phyloP scores from a whole-genome alignment of 2,329 filamentous ascomycete genomes.

The Penicillium aurantiogriseum region DNA sequence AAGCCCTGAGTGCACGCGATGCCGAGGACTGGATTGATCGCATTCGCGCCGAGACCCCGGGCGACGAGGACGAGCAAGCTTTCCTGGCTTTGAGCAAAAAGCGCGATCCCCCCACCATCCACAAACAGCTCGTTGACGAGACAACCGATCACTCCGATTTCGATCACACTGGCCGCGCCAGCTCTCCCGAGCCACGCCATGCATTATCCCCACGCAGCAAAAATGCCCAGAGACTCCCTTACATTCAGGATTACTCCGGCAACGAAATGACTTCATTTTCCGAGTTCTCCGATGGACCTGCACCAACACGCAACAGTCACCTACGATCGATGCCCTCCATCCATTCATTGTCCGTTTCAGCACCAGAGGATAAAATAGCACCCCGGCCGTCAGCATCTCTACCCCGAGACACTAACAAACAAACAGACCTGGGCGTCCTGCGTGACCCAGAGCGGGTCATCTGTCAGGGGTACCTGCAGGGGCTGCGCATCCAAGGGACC shows the following conservation, averaged over 20 bases:
- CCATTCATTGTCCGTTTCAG: constrained; percentile 30
- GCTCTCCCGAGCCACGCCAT: constrained; percentile 37
- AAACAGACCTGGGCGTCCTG: constrained; percentile 53
- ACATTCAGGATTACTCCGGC: constrained; percentile 58
- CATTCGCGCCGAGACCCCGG: constrained; percentile 75
- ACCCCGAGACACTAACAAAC: constrained; percentile 60
- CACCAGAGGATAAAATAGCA: constrained; percentile 32
- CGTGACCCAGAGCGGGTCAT: constrained; percentile 84
- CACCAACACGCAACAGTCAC: constrained; percentile 25
- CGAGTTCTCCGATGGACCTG: constrained; percentile 70
- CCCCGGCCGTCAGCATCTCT: constrained; percentile 15
- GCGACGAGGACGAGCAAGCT: constrained; percentile 86
- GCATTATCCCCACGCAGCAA: constrained; percentile 29
- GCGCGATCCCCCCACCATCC: constrained; percentile 19
- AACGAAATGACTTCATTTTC: constrained; percentile 75
- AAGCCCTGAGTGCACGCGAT: constrained; percentile 70
- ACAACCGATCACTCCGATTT: constrained; percentile 46
- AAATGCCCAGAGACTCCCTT: constrained; percentile 29
- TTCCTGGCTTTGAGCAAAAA: constrained; percentile 53
- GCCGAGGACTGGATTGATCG: constrained; percentile 82
- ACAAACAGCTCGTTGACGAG: constrained; percentile 36
- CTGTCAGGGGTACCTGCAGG: constrained; percentile 86
- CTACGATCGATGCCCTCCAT: constrained; percentile 32
- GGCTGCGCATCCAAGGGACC: constrained; percentile 74
- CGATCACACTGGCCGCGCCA: constrained; percentile 33